A percentile compares a stretch with the other conserved stretches of the same genome.
Evolutionary conservation across 2,329 filamentous ascomycete genomes (phyloP).

Genomic region (Penicillium fuscoglaucum): DNA sequence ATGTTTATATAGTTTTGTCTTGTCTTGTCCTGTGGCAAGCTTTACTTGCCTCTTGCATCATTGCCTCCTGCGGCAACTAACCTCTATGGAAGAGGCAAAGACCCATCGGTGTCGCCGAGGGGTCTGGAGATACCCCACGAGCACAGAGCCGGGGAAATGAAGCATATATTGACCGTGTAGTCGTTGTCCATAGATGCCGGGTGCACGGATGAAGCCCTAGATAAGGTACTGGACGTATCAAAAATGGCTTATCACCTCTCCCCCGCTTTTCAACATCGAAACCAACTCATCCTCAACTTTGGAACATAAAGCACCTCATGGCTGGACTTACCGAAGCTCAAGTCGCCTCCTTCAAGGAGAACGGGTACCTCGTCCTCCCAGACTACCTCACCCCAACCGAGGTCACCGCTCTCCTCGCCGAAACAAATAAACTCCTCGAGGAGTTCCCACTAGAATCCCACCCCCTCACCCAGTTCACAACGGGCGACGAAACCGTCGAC

Average conservation of each 20-base stretch:
- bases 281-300: slow-evolving; percentile 1
- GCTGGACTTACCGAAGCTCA: slow-evolving; percentile 70
- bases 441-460: slow-evolving; percentile 78
- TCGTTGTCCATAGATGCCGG: background rate
- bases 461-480: slow-evolving; percentile 91
- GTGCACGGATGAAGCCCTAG: background rate
- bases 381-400: slow-evolving; percentile 68
- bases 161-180: background rate
- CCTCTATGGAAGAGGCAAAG: slow-evolving; percentile 8
- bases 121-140: background rate
- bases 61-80: slow-evolving; percentile 5
- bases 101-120: background rate
- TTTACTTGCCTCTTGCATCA: slow-evolving; percentile 9
- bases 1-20: slow-evolving; percentile 4
- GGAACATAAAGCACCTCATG: slow-evolving; percentile 14
- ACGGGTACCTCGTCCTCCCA: slow-evolving; percentile 89
- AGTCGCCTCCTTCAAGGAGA: slow-evolving; percentile 68
- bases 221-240: slow-evolving; percentile 14
- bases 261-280: slow-evolving; percentile 22
- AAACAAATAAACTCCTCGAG: slow-evolving; percentile 73
- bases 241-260: slow-evolving; percentile 21
- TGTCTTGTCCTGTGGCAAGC: slow-evolving; percentile 9
- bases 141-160: background rate
- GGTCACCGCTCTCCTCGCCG: slow-evolving; percentile 66
- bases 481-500: slow-evolving; percentile 65